Evolutionary conservation across 192 early-diverging fungal species (phyloP), one percentile per base, ranked within the genome.

Genomic region (Funneliformis mosseae): DNA sequence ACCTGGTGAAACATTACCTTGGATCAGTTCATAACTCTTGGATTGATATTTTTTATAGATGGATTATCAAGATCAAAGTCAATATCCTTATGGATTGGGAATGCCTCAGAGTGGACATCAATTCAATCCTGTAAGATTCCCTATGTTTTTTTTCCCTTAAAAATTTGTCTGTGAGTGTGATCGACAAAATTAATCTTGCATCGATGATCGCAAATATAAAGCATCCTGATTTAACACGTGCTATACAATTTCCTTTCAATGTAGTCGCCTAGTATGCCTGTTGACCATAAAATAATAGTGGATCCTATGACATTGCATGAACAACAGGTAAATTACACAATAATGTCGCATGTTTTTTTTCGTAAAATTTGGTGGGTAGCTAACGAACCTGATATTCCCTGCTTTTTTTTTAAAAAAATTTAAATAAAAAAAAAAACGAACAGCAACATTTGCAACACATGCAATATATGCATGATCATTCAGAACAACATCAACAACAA

Each of bases 381-480:
- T 42, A 70, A 70, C 12, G n/a, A 70, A 18, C 42, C 23, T 21
- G n/a, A 8, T 66, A 25, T 8, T 66, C 33, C 33, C 33, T 33
- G 33, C n/a, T n/a, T n/a, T n/a, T n/a, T n/a, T n/a, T n/a, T n/a
- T n/a, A n/a, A n/a, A n/a, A n/a, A n/a, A n/a, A n/a, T n/a, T n/a
- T n/a, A n/a, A n/a, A n/a, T n/a, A n/a, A n/a, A 33, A 33, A 33
- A 64, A 64, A 1, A n/a, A 63, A 27, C 68, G 10, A 69, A 14
- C 11, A 48, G 14, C 14, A 43, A 23, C 14, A 46, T 27, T 11
- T 46, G 10, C 43, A 72, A n/a, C 69, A 71, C 45, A 33, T 68
- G 33, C 69, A 71, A 45, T 73, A 73, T 46, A 73, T 73, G 71
- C 42, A 73, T 43, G 45, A 73, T 50, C 71, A 73, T 27, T 23